Conservation (phyloP, 2,329 filamentous ascomycete species). For the Cryphonectria nitschkei region DNA sequence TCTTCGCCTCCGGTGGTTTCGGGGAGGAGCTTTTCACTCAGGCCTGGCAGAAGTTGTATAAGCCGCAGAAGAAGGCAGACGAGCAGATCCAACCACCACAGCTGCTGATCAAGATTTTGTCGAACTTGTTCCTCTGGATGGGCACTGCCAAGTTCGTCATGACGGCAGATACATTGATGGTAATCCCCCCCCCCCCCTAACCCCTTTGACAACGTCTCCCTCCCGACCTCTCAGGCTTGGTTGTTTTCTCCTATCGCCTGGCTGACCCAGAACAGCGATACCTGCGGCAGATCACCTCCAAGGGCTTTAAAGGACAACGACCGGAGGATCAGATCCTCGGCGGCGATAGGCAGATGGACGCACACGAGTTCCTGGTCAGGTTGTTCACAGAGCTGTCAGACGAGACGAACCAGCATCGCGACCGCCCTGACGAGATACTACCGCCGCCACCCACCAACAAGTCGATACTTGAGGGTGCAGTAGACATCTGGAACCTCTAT, state of each 20-base stretch:
- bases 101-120: slow-evolving; percentile 62
- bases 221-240: background rate
- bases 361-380: slow-evolving; percentile 87
- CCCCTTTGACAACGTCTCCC: background rate
- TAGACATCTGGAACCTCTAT: slow-evolving; percentile 75
- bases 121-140: slow-evolving; percentile 63
- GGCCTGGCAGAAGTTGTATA: slow-evolving; percentile 65
- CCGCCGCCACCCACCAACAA: slow-evolving; percentile 28
- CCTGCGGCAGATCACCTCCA: slow-evolving; percentile 62
- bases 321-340: slow-evolving; percentile 58
- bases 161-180: slow-evolving; percentile 61
- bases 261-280: slow-evolving; percentile 54
- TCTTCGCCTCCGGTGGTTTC: slow-evolving; percentile 75
- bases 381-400: slow-evolving; percentile 80
- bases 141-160: slow-evolving; percentile 55
- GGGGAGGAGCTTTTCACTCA: slow-evolving; percentile 63
- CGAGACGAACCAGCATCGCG: slow-evolving; percentile 72
- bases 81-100: slow-evolving; percentile 58
- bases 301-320: slow-evolving; percentile 36
- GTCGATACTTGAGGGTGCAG: slow-evolving; percentile 58
- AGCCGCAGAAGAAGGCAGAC: slow-evolving; percentile 68
- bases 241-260: background rate
- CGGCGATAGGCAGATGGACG: slow-evolving; percentile 81
- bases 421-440: slow-evolving; percentile 39
- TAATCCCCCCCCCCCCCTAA: slow-evolving; percentile 36